phyloP scores from a whole-genome alignment of 306 rosid genomes.

The Cucurbita moschata region DNA sequence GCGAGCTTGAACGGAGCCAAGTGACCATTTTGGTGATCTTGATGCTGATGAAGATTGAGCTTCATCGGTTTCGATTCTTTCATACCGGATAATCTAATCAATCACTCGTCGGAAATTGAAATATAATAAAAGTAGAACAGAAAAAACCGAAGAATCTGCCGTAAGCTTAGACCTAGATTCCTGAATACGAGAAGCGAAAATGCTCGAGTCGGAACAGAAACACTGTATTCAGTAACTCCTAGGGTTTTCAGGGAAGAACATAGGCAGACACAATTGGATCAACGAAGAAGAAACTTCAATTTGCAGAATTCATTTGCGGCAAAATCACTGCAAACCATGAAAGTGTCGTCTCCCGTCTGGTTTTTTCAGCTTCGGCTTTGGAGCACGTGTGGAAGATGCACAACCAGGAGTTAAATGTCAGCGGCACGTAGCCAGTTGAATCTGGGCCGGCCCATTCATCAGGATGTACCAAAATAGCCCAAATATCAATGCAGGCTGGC shows the following conservation, averaged over 20 bases:
- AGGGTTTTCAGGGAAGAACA: neutral
- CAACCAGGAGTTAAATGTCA: no score
- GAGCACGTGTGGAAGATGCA: neutral
- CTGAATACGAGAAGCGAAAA: neutral
- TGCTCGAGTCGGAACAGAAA: neutral
- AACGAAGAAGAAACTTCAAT: neutral
- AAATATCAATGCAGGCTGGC: neutral
- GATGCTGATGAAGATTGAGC: conserved; percentile 19
- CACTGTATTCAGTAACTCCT: neutral
- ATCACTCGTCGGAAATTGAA: neutral
- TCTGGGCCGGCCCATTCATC: neutral
- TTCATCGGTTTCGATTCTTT: conserved; percentile 76
- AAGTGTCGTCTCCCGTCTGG: neutral
- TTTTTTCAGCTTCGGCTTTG: neutral
- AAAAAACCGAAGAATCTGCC: neutral
- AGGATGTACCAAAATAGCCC: neutral
- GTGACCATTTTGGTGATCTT: conserved; percentile 80
- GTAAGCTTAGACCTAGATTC: neutral
- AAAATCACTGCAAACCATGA: neutral
- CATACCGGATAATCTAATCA: conserved; percentile 25
- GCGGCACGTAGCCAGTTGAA: neutral
- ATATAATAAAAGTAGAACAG: neutral
- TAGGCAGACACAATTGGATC: neutral
- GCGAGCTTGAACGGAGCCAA: conserved; percentile 80
- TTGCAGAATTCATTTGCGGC: neutral